Evolutionary conservation across 495 filamentous ascomycete species (phyloP).

Genomic region (Penicillium dipodomyicola): DNA sequence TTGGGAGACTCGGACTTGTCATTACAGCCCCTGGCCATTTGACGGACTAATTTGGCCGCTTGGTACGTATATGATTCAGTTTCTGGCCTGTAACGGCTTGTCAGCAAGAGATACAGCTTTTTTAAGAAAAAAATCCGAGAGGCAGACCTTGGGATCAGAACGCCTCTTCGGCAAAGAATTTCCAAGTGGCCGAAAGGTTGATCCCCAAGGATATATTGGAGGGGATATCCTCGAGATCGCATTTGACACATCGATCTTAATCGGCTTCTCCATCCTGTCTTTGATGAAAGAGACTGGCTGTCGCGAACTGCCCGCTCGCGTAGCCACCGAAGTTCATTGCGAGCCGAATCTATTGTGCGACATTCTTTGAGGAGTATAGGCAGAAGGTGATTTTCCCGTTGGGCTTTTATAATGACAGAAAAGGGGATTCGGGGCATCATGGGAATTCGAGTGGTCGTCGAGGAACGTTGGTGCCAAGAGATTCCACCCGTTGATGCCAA

Average conservation of each 20-base stretch:
- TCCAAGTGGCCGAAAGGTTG: slow-evolving; percentile 86
- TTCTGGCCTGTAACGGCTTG: slow-evolving; percentile 49
- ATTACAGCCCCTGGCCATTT: slow-evolving; percentile 5
- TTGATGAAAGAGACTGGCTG: slow-evolving; percentile 11
- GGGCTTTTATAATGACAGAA: slow-evolving; percentile 56
- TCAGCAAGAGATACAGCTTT: slow-evolving; percentile 1
- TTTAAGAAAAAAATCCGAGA: not conserved
- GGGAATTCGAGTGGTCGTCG: not conserved
- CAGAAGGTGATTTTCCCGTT: slow-evolving; percentile 55
- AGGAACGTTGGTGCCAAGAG: slow-evolving; percentile 5
- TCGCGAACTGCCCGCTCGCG: slow-evolving; percentile 54
- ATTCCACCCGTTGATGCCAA: not conserved
- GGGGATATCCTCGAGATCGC: slow-evolving; percentile 64
- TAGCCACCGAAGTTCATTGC: slow-evolving; percentile 86
- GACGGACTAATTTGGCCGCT: slow-evolving; percentile 49
- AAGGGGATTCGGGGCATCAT: slow-evolving; percentile 75
- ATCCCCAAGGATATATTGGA: slow-evolving; percentile 87
- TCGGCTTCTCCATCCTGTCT: slow-evolving; percentile 27
- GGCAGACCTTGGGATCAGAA: slow-evolving; percentile 79
- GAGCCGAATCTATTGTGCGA: slow-evolving; percentile 62
- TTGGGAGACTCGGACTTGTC: not conserved
- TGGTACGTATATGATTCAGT: slow-evolving; percentile 67
- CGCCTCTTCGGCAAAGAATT: slow-evolving; percentile 70
- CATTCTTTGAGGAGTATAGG: slow-evolving; percentile 67
- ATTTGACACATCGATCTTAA: slow-evolving; percentile 53